A percentile compares a stretch with the other conserved stretches of the same genome.
Evolutionary conservation across 495 filamentous ascomycete genomes (phyloP).

Genomic region (Cenococcum geophilum): DNA sequence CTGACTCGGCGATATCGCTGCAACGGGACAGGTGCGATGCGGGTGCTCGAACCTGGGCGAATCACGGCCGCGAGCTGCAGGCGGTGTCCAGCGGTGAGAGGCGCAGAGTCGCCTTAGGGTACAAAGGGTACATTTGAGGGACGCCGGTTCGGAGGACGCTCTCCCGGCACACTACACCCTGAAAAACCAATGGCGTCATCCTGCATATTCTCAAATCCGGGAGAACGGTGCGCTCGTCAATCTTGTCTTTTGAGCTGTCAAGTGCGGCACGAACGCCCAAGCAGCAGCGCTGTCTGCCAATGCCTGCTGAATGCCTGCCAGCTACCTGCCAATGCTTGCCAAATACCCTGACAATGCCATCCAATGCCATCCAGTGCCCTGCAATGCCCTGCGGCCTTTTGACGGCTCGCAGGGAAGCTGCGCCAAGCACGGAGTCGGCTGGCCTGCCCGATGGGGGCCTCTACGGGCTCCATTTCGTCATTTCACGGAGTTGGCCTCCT

Average conservation of each 20-base stretch:
- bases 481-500: neutral
- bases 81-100: conserved; percentile 2
- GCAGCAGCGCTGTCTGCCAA: neutral
- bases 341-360: neutral
- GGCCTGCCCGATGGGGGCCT: neutral
- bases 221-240: conserved; percentile 9
- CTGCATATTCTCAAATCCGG: conserved; percentile 3
- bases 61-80: neutral
- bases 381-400: neutral
- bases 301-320: neutral
- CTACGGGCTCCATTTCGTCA: neutral
- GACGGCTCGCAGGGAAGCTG: neutral
- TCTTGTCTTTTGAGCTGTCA: conserved; percentile 14
- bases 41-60: conserved; percentile 1
- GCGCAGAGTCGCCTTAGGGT: neutral
- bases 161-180: neutral
- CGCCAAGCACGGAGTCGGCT: conserved; percentile 1
- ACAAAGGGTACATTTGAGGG: neutral
- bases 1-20: neutral
- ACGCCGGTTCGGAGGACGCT: neutral
- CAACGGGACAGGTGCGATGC: conserved; percentile 4
- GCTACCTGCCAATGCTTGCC: neutral
- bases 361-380: neutral
- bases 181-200: conserved; percentile 5
- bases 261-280: conserved; percentile 9